Evolutionary conservation across 2,329 filamentous ascomycete genomes (phyloP).

Genomic region (Colletotrichum orbiculare): DNA sequence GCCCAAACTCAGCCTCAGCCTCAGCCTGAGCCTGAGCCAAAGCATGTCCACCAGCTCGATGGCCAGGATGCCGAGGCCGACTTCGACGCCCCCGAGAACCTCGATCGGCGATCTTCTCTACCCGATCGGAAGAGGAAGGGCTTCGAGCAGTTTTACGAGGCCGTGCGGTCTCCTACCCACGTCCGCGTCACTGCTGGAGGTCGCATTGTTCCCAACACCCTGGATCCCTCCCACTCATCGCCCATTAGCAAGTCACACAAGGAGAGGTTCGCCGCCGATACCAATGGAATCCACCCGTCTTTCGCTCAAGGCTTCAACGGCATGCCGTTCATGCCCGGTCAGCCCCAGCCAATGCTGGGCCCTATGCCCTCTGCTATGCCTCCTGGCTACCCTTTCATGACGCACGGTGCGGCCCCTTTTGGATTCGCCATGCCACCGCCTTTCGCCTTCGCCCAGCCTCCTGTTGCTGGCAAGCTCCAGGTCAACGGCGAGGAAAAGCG

Average conservation of each 20-base stretch:
- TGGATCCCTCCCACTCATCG: slow-evolving; percentile 58
- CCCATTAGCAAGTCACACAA: slow-evolving; percentile 63
- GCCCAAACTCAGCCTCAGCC: neutral
- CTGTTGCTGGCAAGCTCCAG: neutral
- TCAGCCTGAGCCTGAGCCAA: slow-evolving; percentile 18
- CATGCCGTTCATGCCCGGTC: slow-evolving; percentile 17
- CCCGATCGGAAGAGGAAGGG: slow-evolving; percentile 69
- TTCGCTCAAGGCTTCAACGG: slow-evolving; percentile 41
- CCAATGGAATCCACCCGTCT: slow-evolving; percentile 39
- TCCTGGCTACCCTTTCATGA: slow-evolving; percentile 15
- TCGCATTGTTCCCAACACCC: slow-evolving; percentile 73
- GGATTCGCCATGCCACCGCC: slow-evolving; percentile 16
- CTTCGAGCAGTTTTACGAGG: slow-evolving; percentile 76
- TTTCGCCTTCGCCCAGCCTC: slow-evolving; percentile 4
- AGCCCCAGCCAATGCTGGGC: slow-evolving; percentile 26
- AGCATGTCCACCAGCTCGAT: slow-evolving; percentile 46
- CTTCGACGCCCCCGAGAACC: slow-evolving; percentile 4
- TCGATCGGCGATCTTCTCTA: slow-evolving; percentile 35
- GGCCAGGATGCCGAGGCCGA: slow-evolving; percentile 51
- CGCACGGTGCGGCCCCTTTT: slow-evolving; percentile 15
- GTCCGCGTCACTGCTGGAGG: slow-evolving; percentile 75
- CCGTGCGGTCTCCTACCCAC: slow-evolving; percentile 74
- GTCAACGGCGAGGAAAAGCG: slow-evolving; percentile 10
- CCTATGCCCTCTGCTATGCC: slow-evolving; percentile 28
- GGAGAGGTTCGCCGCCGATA: slow-evolving; percentile 48